Percentiles rank a stretch among this genome's conserved stretches.
phyloP scores from a whole-genome alignment of 495 filamentous ascomycete species.

The Aspergillus hancockii region DNA sequence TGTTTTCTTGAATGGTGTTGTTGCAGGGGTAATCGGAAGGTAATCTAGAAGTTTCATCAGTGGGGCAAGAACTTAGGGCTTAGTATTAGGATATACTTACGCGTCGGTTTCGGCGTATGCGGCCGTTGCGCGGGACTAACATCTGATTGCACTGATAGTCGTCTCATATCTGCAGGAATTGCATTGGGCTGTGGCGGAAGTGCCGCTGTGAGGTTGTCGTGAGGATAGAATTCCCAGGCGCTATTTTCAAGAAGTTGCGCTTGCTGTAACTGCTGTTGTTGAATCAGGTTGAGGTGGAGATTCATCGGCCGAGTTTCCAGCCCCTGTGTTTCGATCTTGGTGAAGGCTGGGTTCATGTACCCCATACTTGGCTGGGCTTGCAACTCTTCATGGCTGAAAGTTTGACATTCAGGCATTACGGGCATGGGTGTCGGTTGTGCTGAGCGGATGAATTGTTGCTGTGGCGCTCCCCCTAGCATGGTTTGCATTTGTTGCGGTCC shows the following conservation, averaged over 20 bases:
- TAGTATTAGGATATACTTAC: constrained; percentile 40
- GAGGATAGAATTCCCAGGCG: constrained; percentile 33
- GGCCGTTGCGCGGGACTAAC: constrained; percentile 46
- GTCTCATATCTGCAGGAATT: constrained; percentile 31
- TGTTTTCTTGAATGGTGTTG: constrained; percentile 47
- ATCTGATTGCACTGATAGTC: constrained; percentile 44
- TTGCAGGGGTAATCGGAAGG: constrained; percentile 50
- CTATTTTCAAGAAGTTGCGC: constrained; percentile 23
- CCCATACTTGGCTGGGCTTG: constrained; percentile 28
- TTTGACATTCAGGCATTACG: constrained; percentile 29
- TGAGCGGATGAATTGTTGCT: constrained; percentile 49
- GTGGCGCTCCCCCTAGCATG: constrained; percentile 71
- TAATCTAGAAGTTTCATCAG: constrained; percentile 36
- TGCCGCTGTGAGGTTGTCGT: constrained; percentile 19
- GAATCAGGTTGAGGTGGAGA: constrained; percentile 28
- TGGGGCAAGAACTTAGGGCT: neutral
- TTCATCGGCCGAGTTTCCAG: constrained; percentile 22
- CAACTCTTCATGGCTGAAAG: constrained; percentile 40
- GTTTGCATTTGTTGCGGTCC: constrained; percentile 53
- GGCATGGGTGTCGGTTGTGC: constrained; percentile 23
- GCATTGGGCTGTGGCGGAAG: constrained; percentile 24
- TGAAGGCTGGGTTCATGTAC: constrained; percentile 21
- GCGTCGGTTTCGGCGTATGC: constrained; percentile 57
- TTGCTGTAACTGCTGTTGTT: constrained; percentile 29
- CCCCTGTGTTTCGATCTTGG: constrained; percentile 16